Evolutionary conservation across 2,329 filamentous ascomycete species (phyloP).

Genomic region (Ophiostoma novo-ulmi): DNA sequence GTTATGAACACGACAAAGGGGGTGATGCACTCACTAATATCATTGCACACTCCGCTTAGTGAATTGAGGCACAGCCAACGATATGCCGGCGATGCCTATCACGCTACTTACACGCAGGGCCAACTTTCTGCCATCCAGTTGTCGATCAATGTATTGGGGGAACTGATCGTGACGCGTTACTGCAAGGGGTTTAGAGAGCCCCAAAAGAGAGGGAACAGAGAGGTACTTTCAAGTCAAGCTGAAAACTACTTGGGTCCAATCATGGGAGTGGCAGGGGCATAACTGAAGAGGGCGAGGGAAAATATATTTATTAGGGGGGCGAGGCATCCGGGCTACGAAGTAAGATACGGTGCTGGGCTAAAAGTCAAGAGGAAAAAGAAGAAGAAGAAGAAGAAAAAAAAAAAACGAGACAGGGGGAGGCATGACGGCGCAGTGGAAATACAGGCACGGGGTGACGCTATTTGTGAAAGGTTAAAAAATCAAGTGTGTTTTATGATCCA

Average conservation of each 20-base stretch:
- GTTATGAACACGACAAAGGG: neutral
- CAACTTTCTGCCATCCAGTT: neutral
- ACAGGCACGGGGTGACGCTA: neutral
- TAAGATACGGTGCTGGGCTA: neutral
- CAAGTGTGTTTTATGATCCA: neutral
- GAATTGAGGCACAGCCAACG: neutral
- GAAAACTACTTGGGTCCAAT: neutral
- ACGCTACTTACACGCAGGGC: neutral
- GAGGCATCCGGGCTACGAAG: neutral
- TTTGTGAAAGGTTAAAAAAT: neutral
- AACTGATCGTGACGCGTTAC: neutral
- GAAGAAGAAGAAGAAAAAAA: neutral
- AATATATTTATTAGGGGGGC: neutral
- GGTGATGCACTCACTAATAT: neutral
- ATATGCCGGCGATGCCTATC: neutral
- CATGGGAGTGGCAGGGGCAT: neutral
- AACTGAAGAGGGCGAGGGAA: neutral
- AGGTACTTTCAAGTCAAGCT: neutral
- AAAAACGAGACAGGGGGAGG: neutral
- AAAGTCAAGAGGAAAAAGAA: neutral
- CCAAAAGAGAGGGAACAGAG: neutral
- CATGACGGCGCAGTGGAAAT: neutral
- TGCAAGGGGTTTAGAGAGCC: slow-evolving; percentile 10
- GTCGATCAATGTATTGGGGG: neutral
- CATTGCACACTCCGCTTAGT: neutral